Conservation (phyloP, 345 rosid genomes). For the Acer saccharum region DNA sequence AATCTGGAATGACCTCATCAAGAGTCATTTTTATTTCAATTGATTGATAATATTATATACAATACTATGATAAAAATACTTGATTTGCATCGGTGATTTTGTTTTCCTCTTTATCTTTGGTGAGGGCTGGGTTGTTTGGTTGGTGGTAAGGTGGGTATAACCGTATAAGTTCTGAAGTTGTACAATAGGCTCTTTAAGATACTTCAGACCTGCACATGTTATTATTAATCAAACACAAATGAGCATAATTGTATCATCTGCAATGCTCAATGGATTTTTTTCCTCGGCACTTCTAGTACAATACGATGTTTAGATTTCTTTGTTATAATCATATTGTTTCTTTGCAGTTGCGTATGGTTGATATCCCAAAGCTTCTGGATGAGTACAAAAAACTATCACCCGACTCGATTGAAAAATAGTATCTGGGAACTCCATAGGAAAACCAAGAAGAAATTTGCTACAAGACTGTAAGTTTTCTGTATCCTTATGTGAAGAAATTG, state of each 20-base stretch:
- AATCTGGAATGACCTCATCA: no score
- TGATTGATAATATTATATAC: no score
- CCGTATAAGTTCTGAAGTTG: no score
- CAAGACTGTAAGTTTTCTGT: not conserved
- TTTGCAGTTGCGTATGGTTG: constrained; percentile 78
- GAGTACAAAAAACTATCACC: constrained; percentile 64
- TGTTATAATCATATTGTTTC: not conserved
- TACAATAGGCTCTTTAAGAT: no score
- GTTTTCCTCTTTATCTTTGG: no score
- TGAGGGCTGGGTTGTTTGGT: no score
- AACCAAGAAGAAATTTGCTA: not conserved
- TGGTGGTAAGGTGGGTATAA: no score
- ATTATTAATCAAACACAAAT: not conserved
- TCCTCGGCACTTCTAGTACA: not conserved
- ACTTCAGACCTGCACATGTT: not conserved
- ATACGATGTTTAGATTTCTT: not conserved
- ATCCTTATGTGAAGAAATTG: not conserved
- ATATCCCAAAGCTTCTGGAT: constrained; percentile 71
- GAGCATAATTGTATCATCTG: no score
- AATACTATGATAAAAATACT: no score
- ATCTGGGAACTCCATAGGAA: constrained; percentile 7
- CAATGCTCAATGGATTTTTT: not conserved
- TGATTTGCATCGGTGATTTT: no score
- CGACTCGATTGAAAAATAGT: constrained; percentile 31
- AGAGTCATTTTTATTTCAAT: no score